Percentiles rank a stretch among this genome's conserved stretches.
Evolutionary conservation across 345 rosid species (phyloP).

Genomic region (Kandelia obovata): DNA sequence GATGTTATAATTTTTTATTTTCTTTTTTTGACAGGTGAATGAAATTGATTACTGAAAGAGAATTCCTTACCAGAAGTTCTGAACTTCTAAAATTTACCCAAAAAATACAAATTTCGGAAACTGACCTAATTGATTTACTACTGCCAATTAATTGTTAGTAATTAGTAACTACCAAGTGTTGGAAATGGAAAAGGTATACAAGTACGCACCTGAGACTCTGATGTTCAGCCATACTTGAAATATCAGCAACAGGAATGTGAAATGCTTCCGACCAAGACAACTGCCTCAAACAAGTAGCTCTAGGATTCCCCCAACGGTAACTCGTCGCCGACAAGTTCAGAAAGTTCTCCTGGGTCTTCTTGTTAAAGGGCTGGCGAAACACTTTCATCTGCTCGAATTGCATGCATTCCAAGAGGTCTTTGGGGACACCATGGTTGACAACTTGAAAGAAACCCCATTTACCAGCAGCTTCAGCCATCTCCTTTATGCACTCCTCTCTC

Average conservation of each 20-base stretch:
- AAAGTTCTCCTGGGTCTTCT: conserved; percentile 31
- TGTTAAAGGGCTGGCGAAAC: conserved; percentile 48
- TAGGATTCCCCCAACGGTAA: conserved; percentile 80
- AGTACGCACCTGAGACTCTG: conserved; percentile 7
- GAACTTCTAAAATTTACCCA: too few relatives aligned
- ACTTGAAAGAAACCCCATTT: conserved; percentile 82
- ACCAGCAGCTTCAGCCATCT: conserved; percentile 47
- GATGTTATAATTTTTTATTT: too few relatives aligned
- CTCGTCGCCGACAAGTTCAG: conserved; percentile 32
- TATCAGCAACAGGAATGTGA: conserved; percentile 52
- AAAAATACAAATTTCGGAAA: too few relatives aligned
- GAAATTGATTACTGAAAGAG: too few relatives aligned
- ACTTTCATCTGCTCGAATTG: conserved; percentile 35
- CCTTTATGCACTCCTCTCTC: conserved; percentile 35
- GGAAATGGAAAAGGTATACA: background rate
- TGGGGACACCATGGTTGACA: conserved; percentile 58
- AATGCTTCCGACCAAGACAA: conserved; percentile 69
- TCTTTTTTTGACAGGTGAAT: too few relatives aligned
- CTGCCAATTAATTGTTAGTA: too few relatives aligned
- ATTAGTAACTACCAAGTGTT: too few relatives aligned
- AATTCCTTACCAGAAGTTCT: too few relatives aligned
- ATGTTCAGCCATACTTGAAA: conserved; percentile 14
- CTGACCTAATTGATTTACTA: too few relatives aligned
- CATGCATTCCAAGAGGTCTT: conserved; percentile 39
- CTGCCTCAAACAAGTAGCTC: conserved; percentile 53